Evolutionary conservation across 1,139 yeast species (phyloP).

Genomic region (Kazachstania sp.): DNA sequence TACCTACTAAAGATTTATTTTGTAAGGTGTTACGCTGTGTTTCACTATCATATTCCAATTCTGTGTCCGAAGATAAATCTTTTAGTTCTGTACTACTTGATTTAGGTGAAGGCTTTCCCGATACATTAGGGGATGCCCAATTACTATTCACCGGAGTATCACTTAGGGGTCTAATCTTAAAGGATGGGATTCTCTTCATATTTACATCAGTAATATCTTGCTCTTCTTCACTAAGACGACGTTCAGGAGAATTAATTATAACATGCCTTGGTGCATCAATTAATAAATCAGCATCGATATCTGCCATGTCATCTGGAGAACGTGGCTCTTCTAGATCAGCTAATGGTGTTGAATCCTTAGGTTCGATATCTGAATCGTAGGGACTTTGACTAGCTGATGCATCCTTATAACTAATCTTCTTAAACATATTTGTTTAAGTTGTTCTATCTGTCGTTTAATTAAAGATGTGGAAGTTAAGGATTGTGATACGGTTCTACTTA

Average conservation of each 20-base stretch:
- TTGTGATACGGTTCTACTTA: too few species aligned
- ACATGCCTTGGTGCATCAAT: slow-evolving; percentile 1
- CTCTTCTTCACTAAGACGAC: too few species aligned
- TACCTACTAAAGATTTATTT: not conserved
- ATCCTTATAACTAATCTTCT: slow-evolving; percentile 5
- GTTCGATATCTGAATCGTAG: slow-evolving; percentile 7
- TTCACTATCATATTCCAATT: not conserved
- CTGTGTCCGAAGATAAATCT: slow-evolving; percentile 1
- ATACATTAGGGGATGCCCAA: slow-evolving; percentile 41
- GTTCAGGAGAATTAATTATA: not conserved
- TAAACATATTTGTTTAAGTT: slow-evolving; percentile 4
- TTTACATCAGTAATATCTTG: not conserved
- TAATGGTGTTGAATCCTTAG: slow-evolving; percentile 3
- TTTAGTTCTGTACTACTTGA: slow-evolving; percentile 10
- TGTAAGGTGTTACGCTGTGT: not conserved
- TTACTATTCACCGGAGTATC: slow-evolving; percentile 60
- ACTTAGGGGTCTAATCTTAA: slow-evolving; percentile 59
- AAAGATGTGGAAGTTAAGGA: not conserved
- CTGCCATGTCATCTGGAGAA: not conserved
- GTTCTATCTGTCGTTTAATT: not conserved
- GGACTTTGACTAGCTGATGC: slow-evolving; percentile 1
- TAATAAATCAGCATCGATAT: not conserved
- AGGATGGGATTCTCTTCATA: slow-evolving; percentile 37
- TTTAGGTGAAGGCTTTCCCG: slow-evolving; percentile 31
- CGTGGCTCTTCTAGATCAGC: not conserved